Base-by-base conservation (phyloP, 257 asterid genomes). In the Salvia hispanica region DNA sequence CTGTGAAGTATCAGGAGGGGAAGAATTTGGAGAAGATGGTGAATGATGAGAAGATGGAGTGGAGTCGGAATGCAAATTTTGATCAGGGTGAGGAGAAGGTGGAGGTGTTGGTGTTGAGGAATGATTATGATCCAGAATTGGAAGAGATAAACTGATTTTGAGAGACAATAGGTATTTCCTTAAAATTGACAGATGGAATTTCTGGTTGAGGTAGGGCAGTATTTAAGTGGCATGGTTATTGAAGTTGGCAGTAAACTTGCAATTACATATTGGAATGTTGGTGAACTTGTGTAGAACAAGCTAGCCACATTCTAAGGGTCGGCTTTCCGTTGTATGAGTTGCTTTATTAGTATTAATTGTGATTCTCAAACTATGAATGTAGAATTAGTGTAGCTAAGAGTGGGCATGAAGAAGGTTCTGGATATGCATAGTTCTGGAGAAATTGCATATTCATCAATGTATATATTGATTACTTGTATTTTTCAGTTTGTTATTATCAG, bases 131-230 rank as follows among this genome's bases (percentile, higher is more conserved):
- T 21, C 25, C 25, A 21, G 25, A 21, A 21, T 21, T 21, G 25
- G 25, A 21, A 21, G 25, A 21, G 25, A 21, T 21, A 21, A 21
- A 21, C 25, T 21, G 25, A 21, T 21, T 21, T 21, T 21, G 25
- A 21, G 25, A 21, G 25, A 21, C 25, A 21, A 21, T 21, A 21
- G 25, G 25, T 21, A 21, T 21, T 21, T 21, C 25, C 25, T 21
- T 21, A 21, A 2, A 21, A 21, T 21, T 21, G 25, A 21, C 25
- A 21, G 25, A 21, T 21, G 25, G 99, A 33, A 65, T 21, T 88
- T 79, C 69, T 94, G 42, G 99, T 91, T 75, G 99, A 94, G 97
- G 99, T 91, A 54, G 72, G 89, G 72, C 70, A 55, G n/a, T n/a
- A n/a, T n/a, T n/a, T n/a, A n/a, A n/a, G n/a, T n/a, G n/a, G n/a